These are phyloP conservation scores for Coniochaeta sp. DNA, from an alignment of 2,329 filamentous ascomycete genomes.

Conservation along the genomic window DNA sequence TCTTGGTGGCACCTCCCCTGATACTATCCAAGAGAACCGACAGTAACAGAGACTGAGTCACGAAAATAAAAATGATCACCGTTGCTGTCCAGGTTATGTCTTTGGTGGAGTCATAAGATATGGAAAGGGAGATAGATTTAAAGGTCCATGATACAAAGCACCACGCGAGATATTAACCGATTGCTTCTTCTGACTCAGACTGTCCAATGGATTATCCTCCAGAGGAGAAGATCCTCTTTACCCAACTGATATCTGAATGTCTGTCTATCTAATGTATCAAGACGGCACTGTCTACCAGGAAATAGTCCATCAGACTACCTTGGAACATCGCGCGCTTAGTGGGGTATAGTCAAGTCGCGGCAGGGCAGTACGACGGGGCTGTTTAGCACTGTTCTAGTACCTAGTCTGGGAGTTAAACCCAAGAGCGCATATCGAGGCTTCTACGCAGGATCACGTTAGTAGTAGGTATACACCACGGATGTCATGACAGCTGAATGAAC, in stretches of 20 bases:
- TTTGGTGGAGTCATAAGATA: not conserved
- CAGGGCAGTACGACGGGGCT: too few species aligned
- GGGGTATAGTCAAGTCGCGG: too few species aligned
- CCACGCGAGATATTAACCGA: not conserved
- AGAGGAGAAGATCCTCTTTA: not conserved
- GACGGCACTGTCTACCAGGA: too few species aligned
- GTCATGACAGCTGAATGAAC: not conserved
- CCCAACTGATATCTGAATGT: not conserved
- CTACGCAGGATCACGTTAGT: too few species aligned
- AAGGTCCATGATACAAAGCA: not conserved
- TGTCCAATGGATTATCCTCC: not conserved
- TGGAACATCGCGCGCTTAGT: too few species aligned
- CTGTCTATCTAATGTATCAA: too few species aligned
- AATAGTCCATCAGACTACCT: too few species aligned
- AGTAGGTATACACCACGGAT: too few species aligned
- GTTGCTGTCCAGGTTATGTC: not conserved
- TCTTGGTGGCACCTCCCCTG: not conserved
- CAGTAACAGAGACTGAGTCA: not conserved
- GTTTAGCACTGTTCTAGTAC: too few species aligned
- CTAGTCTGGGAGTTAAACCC: too few species aligned
- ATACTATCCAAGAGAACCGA: not conserved
- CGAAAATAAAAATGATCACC: not conserved
- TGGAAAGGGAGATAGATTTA: not conserved
- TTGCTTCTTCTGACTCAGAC: not conserved
- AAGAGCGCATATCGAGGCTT: too few species aligned